Percentiles rank a stretch among this genome's conserved stretches.
phyloP scores from a whole-genome alignment of 306 rosid genomes.

The Clitoria ternatea region DNA sequence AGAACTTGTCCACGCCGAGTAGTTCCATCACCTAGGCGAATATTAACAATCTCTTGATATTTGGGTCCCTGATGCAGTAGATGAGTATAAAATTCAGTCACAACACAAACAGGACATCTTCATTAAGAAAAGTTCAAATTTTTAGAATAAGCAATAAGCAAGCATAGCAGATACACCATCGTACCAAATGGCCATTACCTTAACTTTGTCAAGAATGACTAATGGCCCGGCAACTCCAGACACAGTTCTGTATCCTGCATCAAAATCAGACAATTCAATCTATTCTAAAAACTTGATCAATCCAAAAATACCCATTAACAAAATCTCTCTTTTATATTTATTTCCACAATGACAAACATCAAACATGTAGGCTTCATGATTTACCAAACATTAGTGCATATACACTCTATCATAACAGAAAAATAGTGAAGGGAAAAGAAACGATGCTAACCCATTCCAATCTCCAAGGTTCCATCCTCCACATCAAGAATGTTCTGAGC shows the following conservation, averaged over 20 bases:
- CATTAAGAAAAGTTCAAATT: conserved; percentile 20
- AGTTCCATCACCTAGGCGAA: conserved; percentile 93
- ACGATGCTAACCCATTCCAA: conserved; percentile 77
- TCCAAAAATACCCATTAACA: not conserved
- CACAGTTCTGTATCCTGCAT: conserved; percentile 95
- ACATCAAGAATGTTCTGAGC: conserved; percentile 46
- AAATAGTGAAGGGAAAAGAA: not conserved
- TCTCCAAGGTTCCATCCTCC: conserved; percentile 82
- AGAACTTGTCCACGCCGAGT: conserved; percentile 91
- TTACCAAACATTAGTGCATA: not conserved
- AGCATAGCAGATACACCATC: not conserved
- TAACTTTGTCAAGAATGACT: conserved; percentile 96
- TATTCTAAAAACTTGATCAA: conserved; percentile 7
- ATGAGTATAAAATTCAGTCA: conserved; percentile 15
- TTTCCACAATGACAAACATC: not conserved
- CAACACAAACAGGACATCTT: not conserved
- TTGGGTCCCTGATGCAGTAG: conserved; percentile 77
- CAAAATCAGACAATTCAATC: conserved; percentile 3
- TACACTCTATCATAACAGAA: not conserved
- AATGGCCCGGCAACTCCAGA: conserved; percentile 99
- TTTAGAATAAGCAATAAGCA: not conserved
- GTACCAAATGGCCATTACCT: conserved; percentile 42
- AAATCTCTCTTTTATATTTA: not conserved
- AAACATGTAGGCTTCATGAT: not conserved
- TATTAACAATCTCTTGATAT: conserved; percentile 95